phyloP scores from a whole-genome alignment of 164 flowering plant genomes.

The Vitis riparia region DNA sequence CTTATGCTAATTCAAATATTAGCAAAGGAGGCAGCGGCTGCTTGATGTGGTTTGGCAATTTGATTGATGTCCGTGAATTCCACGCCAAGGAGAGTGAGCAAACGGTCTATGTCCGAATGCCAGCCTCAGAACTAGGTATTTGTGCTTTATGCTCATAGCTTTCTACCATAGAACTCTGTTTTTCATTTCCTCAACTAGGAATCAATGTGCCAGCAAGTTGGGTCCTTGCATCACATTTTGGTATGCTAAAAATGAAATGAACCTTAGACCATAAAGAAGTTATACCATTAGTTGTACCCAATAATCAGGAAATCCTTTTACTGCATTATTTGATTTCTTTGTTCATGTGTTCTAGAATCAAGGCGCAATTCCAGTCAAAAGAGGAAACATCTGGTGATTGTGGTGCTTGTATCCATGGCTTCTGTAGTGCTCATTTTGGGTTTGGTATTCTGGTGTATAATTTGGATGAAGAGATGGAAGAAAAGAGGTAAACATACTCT shows the following conservation, averaged over 20 bases:
- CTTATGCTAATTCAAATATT: slow-evolving; percentile 7
- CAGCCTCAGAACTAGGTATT: slow-evolving; percentile 14
- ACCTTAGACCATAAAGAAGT: too few relatives aligned
- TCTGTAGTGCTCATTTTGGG: not conserved
- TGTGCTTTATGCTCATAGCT: not conserved
- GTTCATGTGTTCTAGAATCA: not conserved
- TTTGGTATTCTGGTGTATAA: not conserved
- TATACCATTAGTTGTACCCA: too few relatives aligned
- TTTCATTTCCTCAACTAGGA: too few relatives aligned
- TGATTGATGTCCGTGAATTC: slow-evolving; percentile 14
- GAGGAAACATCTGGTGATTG: not conserved
- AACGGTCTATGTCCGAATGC: slow-evolving; percentile 18
- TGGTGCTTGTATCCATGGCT: not conserved
- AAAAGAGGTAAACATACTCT: not conserved
- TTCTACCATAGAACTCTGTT: too few relatives aligned
- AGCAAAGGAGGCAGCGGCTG: slow-evolving; percentile 9
- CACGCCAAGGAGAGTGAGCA: not conserved
- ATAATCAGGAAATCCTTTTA: not conserved
- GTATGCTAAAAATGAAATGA: too few relatives aligned
- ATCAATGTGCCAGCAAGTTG: too few relatives aligned
- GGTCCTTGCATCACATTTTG: too few relatives aligned
- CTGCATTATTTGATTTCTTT: not conserved
- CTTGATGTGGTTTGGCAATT: slow-evolving; percentile 16
- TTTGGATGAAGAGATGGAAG: not conserved
- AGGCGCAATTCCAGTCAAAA: not conserved